Base-by-base conservation (phyloP, 768 basidiomycete species). In the Phylloporus sp. region DNA sequence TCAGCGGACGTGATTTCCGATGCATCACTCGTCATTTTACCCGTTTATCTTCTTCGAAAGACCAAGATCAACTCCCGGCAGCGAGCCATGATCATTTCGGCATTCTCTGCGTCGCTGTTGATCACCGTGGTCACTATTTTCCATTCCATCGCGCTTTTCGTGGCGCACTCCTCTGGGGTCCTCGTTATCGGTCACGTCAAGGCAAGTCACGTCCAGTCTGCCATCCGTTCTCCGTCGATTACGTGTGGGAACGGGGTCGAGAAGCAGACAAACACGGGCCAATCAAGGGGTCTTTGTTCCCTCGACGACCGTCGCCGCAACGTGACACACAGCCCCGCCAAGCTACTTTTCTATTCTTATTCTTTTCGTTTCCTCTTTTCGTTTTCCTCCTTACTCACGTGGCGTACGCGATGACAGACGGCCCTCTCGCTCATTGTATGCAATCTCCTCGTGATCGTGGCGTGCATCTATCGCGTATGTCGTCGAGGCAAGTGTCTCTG, bases 381-480 rank as follows among this genome's bases (percentile, higher is more conserved):
- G 6, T 17, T 5, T 22, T n/a, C 14, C 9, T 10, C 28, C 21
- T 11, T 9, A 29, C 44, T 48, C 27, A 40, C 26, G 13, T 32
- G 18, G 11, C 4, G 24, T 43, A 40, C 11, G 2, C 14, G 13
- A 6, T 11, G 32, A 49, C 28, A 62, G 62, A 20, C 54, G 4
- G 58, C 65, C 7, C 42, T 60, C 14, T 50, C 59, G 8, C 32
- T 60, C 20, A 43, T 64, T 31, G 46, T 64, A 7, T 65, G 62
- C 49, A 59, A 62, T 20, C 45, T 55, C 11, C 51, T 64, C 26
- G 64, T 64, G 33, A 50, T 64, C 23, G 55, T 60, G 17, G 24
- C 55, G 13, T 62, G 58, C 8, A 11, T 55, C 7, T 54, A 59
- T 34, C 60, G 52, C 15, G n/a, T 55, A 4, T 55, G n/a, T 23